Base-by-base conservation (phyloP, 257 asterid species). In the Penstemon davidsonii region DNA sequence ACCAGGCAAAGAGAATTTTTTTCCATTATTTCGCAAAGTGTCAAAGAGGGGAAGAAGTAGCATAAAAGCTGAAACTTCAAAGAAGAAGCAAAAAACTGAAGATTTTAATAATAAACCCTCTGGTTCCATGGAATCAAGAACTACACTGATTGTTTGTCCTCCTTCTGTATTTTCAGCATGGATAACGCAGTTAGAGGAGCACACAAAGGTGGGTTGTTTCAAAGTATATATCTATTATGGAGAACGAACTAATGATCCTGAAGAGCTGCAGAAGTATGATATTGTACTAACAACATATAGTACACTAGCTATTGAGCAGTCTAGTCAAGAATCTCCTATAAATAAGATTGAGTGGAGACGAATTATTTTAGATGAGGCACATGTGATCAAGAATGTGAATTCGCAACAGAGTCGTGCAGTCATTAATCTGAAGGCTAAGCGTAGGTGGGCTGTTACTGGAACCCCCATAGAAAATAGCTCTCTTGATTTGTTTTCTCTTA, bases 361-460 rank as follows among this genome's bases (percentile, higher is more conserved):
- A 74, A 71, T 86, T 25, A 81, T 86, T 73, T 68, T 86, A 78
- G 92, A 86, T 42, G 92, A 86, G 79, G 92, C 86, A 38, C 92
- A 86, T 76, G 50, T 82, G 52, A 84, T 86, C 66, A 83, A 80
- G 79, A 84, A 81, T 62, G 82, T 67, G 8, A 81, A 84, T 57
- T 74, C 87, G 43, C 78, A 72, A 42, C 89, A 79, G 71, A 83
- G 86, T 60, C 84, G 75, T 51, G 86, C 82, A 36, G 89, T 81
- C 55, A 67, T 75, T 51, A 76, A 75, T 55, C 47, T 86, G 77
- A 86, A 72, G 13, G 76, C 87, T 4, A 79, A 66, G 72, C 73
- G 85, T 56, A 78, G 87, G 64, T 86, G 89, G 92, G 79, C 82
- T 41, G 89, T 86, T 58, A 81, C 86, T 11, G 89, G 89, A 50